phyloP scores from a whole-genome alignment of 768 basidiomycete genomes.

The Serendipita indica region DNA sequence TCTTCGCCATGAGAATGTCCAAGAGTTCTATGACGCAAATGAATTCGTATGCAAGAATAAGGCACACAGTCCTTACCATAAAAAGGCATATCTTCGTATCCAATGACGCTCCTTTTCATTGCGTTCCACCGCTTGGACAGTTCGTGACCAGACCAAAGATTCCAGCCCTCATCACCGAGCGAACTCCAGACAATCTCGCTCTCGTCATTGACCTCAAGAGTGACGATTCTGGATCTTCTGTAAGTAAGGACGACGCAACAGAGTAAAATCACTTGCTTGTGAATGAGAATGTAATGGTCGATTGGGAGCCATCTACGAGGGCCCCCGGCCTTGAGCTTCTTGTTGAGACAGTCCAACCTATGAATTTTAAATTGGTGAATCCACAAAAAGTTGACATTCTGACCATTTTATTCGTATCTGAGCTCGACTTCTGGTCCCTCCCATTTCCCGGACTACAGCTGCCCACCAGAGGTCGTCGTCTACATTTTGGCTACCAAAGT shows the following conservation, averaged over 20 bases:
- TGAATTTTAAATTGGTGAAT: neutral
- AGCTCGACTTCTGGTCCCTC: slow-evolving; percentile 55
- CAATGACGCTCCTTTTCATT: slow-evolving; percentile 63
- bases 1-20: slow-evolving; percentile 64
- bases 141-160: slow-evolving; percentile 68
- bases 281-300: slow-evolving; percentile 68
- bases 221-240: slow-evolving; percentile 41
- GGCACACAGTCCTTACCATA: slow-evolving; percentile 33
- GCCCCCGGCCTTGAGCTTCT: slow-evolving; percentile 58
- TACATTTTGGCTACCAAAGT: slow-evolving; percentile 49
- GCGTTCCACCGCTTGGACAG: slow-evolving; percentile 69
- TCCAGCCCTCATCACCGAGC: slow-evolving; percentile 60
- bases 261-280: slow-evolving; percentile 40
- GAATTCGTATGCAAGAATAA: neutral
- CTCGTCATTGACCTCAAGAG: slow-evolving; percentile 60
- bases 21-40: slow-evolving; percentile 43
- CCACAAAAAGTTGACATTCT: slow-evolving; percentile 8
- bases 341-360: slow-evolving; percentile 51
- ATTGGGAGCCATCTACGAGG: slow-evolving; percentile 56
- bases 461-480: slow-evolving; percentile 66
- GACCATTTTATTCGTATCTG: slow-evolving; percentile 85
- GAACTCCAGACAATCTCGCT: slow-evolving; percentile 78
- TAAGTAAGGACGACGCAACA: slow-evolving; percentile 10
- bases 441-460: slow-evolving; percentile 62
- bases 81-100: slow-evolving; percentile 67